phyloP scores from a whole-genome alignment of 2,329 filamentous ascomycete species.

The Aspergillus unguis region DNA sequence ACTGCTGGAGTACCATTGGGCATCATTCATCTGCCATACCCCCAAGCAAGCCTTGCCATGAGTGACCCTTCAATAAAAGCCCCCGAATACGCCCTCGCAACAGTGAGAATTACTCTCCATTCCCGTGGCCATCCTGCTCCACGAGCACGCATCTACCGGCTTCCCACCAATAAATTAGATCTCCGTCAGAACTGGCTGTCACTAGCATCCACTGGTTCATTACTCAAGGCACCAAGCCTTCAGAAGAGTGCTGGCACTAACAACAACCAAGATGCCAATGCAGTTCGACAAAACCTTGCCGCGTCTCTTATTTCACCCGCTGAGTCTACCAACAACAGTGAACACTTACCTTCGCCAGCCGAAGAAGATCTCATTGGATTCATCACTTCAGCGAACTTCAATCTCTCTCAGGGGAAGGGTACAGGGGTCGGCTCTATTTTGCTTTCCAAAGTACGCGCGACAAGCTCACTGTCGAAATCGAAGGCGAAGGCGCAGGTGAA shows the following conservation, averaged over 20 bases:
- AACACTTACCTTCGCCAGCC: slow-evolving; percentile 59
- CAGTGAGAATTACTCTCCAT: slow-evolving; percentile 64
- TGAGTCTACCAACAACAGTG: slow-evolving; percentile 33
- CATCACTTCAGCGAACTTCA: slow-evolving; percentile 81
- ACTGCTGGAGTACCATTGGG: slow-evolving; percentile 25
- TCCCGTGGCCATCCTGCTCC: slow-evolving; percentile 66
- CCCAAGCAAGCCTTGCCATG: slow-evolving; percentile 29
- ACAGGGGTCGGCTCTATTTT: slow-evolving; percentile 71
- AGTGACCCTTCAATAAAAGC: slow-evolving; percentile 22
- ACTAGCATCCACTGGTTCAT: slow-evolving; percentile 40
- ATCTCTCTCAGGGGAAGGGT: slow-evolving; percentile 70
- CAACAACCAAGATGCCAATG: slow-evolving; percentile 17
- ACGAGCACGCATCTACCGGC: slow-evolving; percentile 80
- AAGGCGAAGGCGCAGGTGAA: neutral
- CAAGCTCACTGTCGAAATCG: neutral
- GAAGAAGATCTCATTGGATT: slow-evolving; percentile 81
- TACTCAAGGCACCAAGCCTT: neutral
- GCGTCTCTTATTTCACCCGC: slow-evolving; percentile 39
- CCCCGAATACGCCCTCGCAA: slow-evolving; percentile 46
- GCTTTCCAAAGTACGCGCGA: slow-evolving; percentile 51
- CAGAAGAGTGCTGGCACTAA: neutral
- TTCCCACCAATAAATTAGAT: slow-evolving; percentile 57
- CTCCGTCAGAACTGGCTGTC: slow-evolving; percentile 71
- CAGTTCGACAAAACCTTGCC: slow-evolving; percentile 25
- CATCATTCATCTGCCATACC: slow-evolving; percentile 41